These are phyloP conservation scores for Boletellus ananas DNA, from an alignment of 768 basidiomycete genomes.

Conservation along the genomic window DNA sequence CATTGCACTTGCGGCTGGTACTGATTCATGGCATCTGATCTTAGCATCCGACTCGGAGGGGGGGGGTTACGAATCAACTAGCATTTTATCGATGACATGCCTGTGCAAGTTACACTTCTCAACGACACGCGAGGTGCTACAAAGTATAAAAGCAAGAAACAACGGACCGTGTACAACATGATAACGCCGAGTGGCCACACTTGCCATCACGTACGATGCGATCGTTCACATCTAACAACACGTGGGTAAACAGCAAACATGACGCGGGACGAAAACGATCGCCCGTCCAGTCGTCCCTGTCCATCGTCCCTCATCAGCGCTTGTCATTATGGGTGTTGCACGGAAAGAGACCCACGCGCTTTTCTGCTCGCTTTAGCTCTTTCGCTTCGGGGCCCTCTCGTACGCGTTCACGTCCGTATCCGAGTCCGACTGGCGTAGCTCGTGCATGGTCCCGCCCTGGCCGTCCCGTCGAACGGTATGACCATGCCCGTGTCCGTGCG, in stretches of 20 bases:
- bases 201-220: background rate
- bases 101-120: background rate
- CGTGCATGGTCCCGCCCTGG: constrained; percentile 14
- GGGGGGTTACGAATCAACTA: background rate
- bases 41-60: too few species aligned
- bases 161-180: background rate
- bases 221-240: background rate
- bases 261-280: background rate
- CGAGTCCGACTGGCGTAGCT: constrained; percentile 11
- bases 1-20: too few species aligned
- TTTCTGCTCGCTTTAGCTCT: constrained; percentile 7
- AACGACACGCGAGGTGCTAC: background rate
- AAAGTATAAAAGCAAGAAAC: background rate
- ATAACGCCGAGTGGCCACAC: background rate
- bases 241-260: background rate
- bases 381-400: constrained; percentile 37
- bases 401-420: constrained; percentile 46
- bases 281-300: too few species aligned
- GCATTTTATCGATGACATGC: background rate
- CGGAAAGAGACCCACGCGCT: background rate
- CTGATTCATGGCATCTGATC: too few species aligned
- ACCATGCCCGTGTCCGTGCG: background rate
- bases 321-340: too few species aligned
- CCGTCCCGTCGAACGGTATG: constrained; percentile 5
- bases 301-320: background rate